Evolutionary conservation across 1,139 yeast genomes (phyloP), one percentile per base, ranked within the genome.

Genomic region (Diutina scorzettiae): DNA sequence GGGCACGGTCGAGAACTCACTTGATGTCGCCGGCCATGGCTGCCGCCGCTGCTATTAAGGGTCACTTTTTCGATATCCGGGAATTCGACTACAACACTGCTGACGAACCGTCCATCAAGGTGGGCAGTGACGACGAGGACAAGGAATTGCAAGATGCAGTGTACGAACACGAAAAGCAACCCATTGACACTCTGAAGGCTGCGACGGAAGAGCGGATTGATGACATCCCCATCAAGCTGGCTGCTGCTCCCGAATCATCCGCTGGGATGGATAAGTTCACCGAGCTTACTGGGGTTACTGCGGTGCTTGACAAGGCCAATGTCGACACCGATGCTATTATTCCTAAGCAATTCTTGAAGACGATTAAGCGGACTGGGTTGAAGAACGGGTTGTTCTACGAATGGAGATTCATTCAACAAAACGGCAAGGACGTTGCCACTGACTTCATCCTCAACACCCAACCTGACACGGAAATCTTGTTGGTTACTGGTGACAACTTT

Each of bases 1-100:
- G 98, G 66, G 95, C 96, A 42, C 68, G 66, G 46, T 86, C 96
- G n/a, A 78, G 98, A 69, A 91, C 97, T 19, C 98, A 91, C 59
- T 74, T 91, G 59, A 86, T 89, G 94, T 86, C 96, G 14, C 98
- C 98, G 30, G 95, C 95, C 28, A 91, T 91, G 98, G 97, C 98
- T 41, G 98, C 98, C 19, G 96, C 96, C 30, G 97, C 98, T 27
- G 96, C 93, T 53, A 81, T 91, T 50, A 76, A 76, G 46, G 98
- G 98, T 51, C 89, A 81, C 57, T 81, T 91, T 56, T 75, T 84
- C 41, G 98, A 91, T 59, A 89, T 87, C 51, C 81, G 97, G 63
- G 82, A 83, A 47, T 85, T 73, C 59, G 69, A 78, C 47, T 82
- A 75, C 61, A 69, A 71, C 49, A 69, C 69, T 50, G 62, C 67